Base-by-base conservation (phyloP, 371 early-diverging fungal species). In the Mortierella sp. region DNA sequence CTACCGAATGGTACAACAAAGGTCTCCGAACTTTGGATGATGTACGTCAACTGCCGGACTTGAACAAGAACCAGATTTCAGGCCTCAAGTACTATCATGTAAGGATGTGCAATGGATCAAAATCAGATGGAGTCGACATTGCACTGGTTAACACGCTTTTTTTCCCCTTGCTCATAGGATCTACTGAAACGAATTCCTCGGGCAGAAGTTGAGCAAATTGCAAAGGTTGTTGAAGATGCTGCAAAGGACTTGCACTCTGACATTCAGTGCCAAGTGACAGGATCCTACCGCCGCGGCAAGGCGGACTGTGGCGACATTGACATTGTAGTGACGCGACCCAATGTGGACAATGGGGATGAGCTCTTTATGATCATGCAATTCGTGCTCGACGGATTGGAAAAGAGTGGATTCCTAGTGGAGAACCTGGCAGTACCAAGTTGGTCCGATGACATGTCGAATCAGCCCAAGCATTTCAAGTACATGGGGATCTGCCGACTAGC, bases 241-340 rank as follows among this genome's bases (percentile, higher is more conserved):
- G 74, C 74, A 3, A 62, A 63, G 28, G 28, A 34, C 5, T 49
- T 73, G 5, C 74, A 73, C 34, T 43, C 63, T 1, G 74, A 73
- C 21, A 73, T 73, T 34, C 45, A 63, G 16, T 62, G 48, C 17
- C 63, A 59, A 25, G 74, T 73, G 31, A 73, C 74, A 4, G 74
- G 74, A 24, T 73, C 74, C 4, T 73, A 67, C 45, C 67, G 74
- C 6, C 67, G 74, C 0, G 74, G 74, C 37, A n/a, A 62, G n/a
- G 60, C 49, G 0, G 74, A 73, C n/a, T 73, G 74, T 41, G 74
- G 74, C 0, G 74, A 73, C 22, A 56, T 73, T 22, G 74, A 73
- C 14, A 73, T 73, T 39, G 74, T 73, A 6, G 50, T 73, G 4
- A 60, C 63, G 3, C 41, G 74, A 14, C 63, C 74, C 3, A 48